Evolutionary conservation across 1,284 basidiomycete species (phyloP).

Genomic region (Cryptococcus sp.): DNA sequence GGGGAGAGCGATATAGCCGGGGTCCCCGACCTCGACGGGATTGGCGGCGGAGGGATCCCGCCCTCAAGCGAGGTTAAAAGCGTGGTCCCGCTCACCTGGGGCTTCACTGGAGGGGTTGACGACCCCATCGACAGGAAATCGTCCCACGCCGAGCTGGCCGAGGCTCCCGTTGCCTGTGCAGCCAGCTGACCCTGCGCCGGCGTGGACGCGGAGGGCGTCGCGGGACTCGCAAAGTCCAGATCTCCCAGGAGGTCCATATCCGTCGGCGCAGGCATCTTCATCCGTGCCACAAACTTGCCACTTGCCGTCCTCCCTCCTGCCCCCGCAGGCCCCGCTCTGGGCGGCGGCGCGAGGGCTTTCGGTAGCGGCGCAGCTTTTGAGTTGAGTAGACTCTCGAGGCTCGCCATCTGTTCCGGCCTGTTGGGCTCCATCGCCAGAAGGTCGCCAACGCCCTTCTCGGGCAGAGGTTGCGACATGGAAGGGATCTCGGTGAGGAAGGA

Average conservation of each 20-base stretch:
- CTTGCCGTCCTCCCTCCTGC: conserved; percentile 6
- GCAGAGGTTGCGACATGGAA: conserved; percentile 24
- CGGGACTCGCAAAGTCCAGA: conserved; percentile 29
- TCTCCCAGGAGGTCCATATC: conserved; percentile 41
- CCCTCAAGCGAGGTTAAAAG: background rate
- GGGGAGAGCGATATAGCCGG: conserved; percentile 11
- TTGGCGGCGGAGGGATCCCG: conserved; percentile 4
- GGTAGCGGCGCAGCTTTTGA: conserved; percentile 26
- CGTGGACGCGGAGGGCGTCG: background rate
- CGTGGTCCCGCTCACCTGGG: background rate
- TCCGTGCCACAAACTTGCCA: conserved; percentile 27
- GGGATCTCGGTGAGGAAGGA: conserved; percentile 48
- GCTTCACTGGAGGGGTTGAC: conserved; percentile 1
- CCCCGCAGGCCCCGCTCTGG: conserved; percentile 6
- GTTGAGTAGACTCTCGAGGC: conserved; percentile 34
- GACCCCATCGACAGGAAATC: conserved; percentile 21
- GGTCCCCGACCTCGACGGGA: conserved; percentile 3
- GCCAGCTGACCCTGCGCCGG: conserved; percentile 4
- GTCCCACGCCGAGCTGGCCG: conserved; percentile 25
- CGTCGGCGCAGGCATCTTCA: conserved; percentile 17
- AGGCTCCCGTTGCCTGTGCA: background rate
- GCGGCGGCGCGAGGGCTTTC: conserved; percentile 36
- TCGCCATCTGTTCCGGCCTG: conserved; percentile 23
- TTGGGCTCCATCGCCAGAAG: conserved; percentile 35
- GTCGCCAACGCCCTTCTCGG: conserved; percentile 33